Percentiles rank a stretch among this genome's conserved stretches.
These are phyloP conservation scores for Colletotrichum tanaceti DNA, from an alignment of 2,329 filamentous ascomycete species.

Conservation along the genomic window DNA sequence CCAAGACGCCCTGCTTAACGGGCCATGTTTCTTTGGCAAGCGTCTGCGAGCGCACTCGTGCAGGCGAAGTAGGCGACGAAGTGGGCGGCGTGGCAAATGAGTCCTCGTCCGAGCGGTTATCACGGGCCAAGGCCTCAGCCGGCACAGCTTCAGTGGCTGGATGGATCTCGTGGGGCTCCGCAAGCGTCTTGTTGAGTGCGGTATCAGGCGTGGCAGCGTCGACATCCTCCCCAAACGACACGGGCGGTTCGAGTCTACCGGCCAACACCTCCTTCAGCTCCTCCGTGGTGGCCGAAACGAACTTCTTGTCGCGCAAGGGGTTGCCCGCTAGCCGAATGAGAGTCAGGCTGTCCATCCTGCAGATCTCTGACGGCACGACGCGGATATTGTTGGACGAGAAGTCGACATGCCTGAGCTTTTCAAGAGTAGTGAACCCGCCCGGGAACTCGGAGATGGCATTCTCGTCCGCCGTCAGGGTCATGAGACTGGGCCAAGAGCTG, in stretches of 20 bases:
- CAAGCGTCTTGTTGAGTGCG: conserved; percentile 50
- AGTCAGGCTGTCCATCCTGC: conserved; percentile 80
- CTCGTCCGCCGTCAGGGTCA: conserved; percentile 81
- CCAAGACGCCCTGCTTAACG: conserved; percentile 70
- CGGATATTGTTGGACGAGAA: conserved; percentile 88
- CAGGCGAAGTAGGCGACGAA: conserved; percentile 62
- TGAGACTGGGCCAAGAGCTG: conserved; percentile 76
- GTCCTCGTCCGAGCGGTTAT: conserved; percentile 63
- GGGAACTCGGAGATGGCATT: conserved; percentile 85
- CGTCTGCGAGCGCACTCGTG: conserved; percentile 61
- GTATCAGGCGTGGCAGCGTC: conserved; percentile 41
- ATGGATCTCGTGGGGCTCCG: conserved; percentile 33
- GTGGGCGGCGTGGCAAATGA: conserved; percentile 70
- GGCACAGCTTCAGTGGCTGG: conserved; percentile 7
- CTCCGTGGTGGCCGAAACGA: conserved; percentile 81
- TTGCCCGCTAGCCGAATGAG: conserved; percentile 88
- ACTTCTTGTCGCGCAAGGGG: conserved; percentile 88
- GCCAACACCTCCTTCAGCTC: conserved; percentile 82
- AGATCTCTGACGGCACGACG: conserved; percentile 79
- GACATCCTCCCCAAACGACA: conserved; percentile 51
- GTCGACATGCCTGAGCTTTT: conserved; percentile 79
- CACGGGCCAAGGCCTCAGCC: conserved; percentile 52
- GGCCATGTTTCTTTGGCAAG: conserved; percentile 63
- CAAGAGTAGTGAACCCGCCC: conserved; percentile 75
- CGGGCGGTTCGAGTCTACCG: conserved; percentile 71